Conservation (phyloP, 1,284 basidiomycete species). For the Hypsizygus ulmarius region DNA sequence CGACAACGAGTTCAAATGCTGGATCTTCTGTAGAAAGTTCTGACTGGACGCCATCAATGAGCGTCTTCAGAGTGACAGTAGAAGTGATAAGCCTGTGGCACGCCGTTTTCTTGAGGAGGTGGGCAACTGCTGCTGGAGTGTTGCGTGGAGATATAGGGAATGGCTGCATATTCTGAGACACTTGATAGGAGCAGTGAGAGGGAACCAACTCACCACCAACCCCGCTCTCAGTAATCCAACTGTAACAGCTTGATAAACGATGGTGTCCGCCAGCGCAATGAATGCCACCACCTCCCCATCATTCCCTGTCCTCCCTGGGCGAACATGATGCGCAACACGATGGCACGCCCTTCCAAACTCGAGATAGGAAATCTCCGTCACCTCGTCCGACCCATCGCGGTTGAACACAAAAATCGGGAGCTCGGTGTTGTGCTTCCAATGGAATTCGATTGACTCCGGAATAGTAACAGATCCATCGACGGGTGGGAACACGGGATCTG, state of each 20-base stretch:
- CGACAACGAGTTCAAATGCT: constrained; percentile 24
- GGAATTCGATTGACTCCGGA: constrained; percentile 31
- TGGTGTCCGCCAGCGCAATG: constrained; percentile 33
- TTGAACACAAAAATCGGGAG: constrained; percentile 25
- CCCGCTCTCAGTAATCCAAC: constrained; percentile 30
- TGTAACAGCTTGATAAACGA: constrained; percentile 31
- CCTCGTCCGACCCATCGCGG: constrained; percentile 15
- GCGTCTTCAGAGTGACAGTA: constrained; percentile 19
- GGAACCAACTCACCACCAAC: constrained; percentile 20
- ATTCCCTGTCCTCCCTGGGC: constrained; percentile 20
- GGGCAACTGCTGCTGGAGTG: constrained; percentile 30
- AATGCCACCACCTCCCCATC: constrained; percentile 32
- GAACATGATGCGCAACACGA: constrained; percentile 17
- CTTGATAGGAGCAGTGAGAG: no score
- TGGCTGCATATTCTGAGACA: constrained; percentile 17
- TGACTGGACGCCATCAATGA: constrained; percentile 25
- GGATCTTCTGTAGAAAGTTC: constrained; percentile 16
- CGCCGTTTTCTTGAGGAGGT: constrained; percentile 30
- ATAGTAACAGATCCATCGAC: constrained; percentile 25
- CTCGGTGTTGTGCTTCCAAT: constrained; percentile 30
- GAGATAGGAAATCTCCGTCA: constrained; percentile 25
- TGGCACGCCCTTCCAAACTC: constrained; percentile 34
- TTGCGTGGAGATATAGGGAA: constrained; percentile 38
- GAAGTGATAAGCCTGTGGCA: constrained; percentile 33
- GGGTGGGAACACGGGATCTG: constrained; percentile 9